phyloP scores from a whole-genome alignment of 2,329 filamentous ascomycete species.

The Scytalidium lignicola region DNA sequence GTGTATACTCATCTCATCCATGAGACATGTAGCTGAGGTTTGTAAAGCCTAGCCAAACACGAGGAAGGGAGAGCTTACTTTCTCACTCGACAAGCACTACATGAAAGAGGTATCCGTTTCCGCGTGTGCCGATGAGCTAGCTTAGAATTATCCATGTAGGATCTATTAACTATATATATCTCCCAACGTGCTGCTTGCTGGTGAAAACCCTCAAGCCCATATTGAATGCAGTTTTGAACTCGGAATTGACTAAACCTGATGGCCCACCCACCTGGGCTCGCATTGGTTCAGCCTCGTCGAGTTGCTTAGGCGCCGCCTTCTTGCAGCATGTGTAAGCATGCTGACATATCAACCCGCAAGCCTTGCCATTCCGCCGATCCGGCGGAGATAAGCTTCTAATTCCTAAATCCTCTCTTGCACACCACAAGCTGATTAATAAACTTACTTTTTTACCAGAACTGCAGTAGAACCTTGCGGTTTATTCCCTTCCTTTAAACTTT shows the following conservation, averaged over 20 bases:
- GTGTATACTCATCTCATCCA: neutral
- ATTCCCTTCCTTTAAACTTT: neutral
- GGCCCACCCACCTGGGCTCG: neutral
- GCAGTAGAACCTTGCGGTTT: no score
- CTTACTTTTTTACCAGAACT: no score
- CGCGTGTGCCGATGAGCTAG: conserved; percentile 6
- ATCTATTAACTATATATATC: neutral
- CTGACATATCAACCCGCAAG: neutral
- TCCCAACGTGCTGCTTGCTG: no score
- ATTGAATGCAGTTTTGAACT: no score
- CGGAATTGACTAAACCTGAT: neutral
- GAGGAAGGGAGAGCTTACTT: conserved; percentile 11
- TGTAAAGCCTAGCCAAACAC: neutral
- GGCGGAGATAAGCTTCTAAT: neutral
- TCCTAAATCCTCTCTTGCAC: no score
- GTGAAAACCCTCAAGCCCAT: no score
- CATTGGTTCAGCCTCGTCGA: no score
- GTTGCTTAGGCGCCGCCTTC: neutral
- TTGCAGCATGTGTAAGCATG: neutral
- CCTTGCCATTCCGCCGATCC: neutral
- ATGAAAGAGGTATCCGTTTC: conserved; percentile 14
- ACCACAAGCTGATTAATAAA: no score
- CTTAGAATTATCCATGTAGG: neutral
- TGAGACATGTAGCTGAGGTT: neutral
- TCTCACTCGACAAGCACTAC: conserved; percentile 12